phyloP scores from a whole-genome alignment of 805 yeast genomes.

The Candida golubevii region DNA sequence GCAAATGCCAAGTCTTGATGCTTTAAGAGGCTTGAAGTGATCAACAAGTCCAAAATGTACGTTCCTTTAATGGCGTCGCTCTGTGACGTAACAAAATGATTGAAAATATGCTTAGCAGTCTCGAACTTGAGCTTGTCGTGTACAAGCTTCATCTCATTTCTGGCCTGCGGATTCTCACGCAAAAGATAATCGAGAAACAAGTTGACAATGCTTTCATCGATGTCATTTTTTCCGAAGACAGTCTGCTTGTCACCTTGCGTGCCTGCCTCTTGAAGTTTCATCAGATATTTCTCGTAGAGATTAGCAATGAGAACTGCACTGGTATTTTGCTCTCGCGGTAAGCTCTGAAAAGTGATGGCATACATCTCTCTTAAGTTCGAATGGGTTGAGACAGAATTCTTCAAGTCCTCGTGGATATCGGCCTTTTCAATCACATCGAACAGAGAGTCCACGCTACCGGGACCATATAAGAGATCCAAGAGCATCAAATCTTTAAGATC shows the following conservation, averaged over 20 bases:
- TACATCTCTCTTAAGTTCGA: slow-evolving; percentile 24
- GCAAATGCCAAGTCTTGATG: slow-evolving; percentile 36
- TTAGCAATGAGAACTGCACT: slow-evolving; percentile 18
- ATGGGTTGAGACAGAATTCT: slow-evolving; percentile 20
- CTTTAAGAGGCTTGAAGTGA: slow-evolving; percentile 25
- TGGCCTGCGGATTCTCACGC: slow-evolving; percentile 17
- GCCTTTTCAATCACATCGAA: slow-evolving; percentile 25
- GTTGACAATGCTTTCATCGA: slow-evolving; percentile 19
- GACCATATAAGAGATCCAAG: slow-evolving; percentile 23
- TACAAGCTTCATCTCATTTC: slow-evolving; percentile 16
- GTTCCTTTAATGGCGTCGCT: slow-evolving; percentile 17
- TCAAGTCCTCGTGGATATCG: slow-evolving; percentile 25
- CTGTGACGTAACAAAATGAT: slow-evolving; percentile 18
- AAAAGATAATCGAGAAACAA: slow-evolving; percentile 25
- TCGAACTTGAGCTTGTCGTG: slow-evolving; percentile 11
- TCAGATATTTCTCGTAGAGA: slow-evolving; percentile 22
- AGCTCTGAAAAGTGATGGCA: slow-evolving; percentile 19
- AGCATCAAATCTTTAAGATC: slow-evolving; percentile 26
- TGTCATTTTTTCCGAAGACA: slow-evolving; percentile 11
- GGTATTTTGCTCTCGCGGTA: slow-evolving; percentile 7
- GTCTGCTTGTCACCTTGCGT: slow-evolving; percentile 3
- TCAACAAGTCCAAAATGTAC: slow-evolving; percentile 27
- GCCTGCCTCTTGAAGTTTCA: not conserved
- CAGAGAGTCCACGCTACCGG: slow-evolving; percentile 14
- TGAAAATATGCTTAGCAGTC: slow-evolving; percentile 25